These are phyloP conservation scores for Aspergillus bertholletiae DNA, from an alignment of 495 filamentous ascomycete species.

Conservation along the genomic window DNA sequence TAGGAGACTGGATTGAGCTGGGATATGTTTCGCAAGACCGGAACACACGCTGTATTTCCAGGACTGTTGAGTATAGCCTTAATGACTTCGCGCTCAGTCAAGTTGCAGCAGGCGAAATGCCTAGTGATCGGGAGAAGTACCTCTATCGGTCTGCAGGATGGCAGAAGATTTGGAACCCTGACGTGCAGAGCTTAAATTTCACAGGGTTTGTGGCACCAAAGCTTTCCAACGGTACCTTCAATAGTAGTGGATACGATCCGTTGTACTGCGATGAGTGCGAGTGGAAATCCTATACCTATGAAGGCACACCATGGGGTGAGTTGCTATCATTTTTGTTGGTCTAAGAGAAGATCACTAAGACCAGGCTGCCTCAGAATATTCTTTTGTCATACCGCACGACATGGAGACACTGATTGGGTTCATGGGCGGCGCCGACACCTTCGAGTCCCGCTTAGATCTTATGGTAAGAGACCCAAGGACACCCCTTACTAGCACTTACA, in stretches of 20 bases:
- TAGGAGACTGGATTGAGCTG: slow-evolving; percentile 63
- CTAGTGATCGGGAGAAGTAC: slow-evolving; percentile 56
- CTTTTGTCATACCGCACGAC: slow-evolving; percentile 63
- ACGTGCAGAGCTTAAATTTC: slow-evolving; percentile 49
- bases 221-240: slow-evolving; percentile 50
- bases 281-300: slow-evolving; percentile 45
- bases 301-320: slow-evolving; percentile 38
- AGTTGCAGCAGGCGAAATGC: slow-evolving; percentile 56
- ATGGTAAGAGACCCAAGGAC: slow-evolving; percentile 19
- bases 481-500: not conserved
- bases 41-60: slow-evolving; percentile 64
- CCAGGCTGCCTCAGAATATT: slow-evolving; percentile 48
- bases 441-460: slow-evolving; percentile 54
- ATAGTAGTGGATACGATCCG: slow-evolving; percentile 52
- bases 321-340: not conserved
- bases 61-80: slow-evolving; percentile 70
- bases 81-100: slow-evolving; percentile 69
- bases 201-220: slow-evolving; percentile 62
- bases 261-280: slow-evolving; percentile 61
- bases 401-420: slow-evolving; percentile 55
- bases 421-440: slow-evolving; percentile 54
- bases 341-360: not conserved
- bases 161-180: slow-evolving; percentile 60
- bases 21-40: slow-evolving; percentile 67
- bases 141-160: slow-evolving; percentile 56